These are phyloP conservation scores for Kuraishia piskuri DNA, from an alignment of 805 yeast genomes.

Conservation along the genomic window DNA sequence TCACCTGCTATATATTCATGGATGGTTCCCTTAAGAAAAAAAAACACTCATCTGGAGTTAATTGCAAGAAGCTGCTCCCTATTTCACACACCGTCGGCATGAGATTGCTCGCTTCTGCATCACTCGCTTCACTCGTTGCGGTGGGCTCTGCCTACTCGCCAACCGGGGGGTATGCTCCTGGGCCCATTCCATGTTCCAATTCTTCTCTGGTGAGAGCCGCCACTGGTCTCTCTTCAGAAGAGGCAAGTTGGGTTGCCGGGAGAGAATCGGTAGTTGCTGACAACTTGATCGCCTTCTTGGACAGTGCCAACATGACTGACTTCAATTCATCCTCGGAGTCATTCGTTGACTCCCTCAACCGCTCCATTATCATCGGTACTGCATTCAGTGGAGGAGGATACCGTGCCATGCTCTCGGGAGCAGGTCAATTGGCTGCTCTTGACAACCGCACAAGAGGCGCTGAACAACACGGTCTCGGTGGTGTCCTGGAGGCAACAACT, in stretches of 20 bases:
- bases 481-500: slow-evolving; percentile 59
- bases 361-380: slow-evolving; percentile 37
- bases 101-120: neutral
- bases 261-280: slow-evolving; percentile 37
- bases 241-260: slow-evolving; percentile 41
- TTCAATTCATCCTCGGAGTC: slow-evolving; percentile 29
- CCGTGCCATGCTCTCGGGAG: slow-evolving; percentile 81
- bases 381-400: slow-evolving; percentile 86
- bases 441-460: slow-evolving; percentile 61
- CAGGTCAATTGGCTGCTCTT: slow-evolving; percentile 72
- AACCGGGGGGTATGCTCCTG: slow-evolving; percentile 54
- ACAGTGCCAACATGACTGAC: slow-evolving; percentile 35
- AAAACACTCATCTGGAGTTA: no score
- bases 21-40: no score
- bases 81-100: no score
- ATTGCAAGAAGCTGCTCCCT: no score
- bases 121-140: neutral
- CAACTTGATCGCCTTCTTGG: slow-evolving; percentile 35
- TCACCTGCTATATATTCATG: no score
- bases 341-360: slow-evolving; percentile 29
- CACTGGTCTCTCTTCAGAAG: slow-evolving; percentile 32
- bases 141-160: slow-evolving; percentile 37
- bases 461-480: slow-evolving; percentile 52
- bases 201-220: slow-evolving; percentile 37
- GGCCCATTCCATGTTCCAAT: slow-evolving; percentile 35